Conservation (phyloP, 106 monocot species). For the Agapanthus africanus region DNA sequence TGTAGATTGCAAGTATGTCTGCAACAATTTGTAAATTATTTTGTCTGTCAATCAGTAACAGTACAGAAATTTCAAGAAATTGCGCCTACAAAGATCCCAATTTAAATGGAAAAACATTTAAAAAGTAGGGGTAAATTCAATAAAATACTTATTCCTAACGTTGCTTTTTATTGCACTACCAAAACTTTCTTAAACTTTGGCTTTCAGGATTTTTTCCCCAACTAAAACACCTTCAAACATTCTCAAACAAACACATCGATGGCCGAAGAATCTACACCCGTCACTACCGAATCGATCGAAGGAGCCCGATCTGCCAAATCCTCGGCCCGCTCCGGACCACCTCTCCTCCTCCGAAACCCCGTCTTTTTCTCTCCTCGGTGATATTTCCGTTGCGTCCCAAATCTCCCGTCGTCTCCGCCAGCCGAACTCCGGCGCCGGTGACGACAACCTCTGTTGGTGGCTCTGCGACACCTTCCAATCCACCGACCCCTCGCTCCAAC, state of each 20-base stretch:
- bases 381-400: conserved; percentile 1
- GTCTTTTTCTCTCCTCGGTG: conserved; percentile 34
- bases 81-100: too few relatives aligned
- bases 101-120: neutral
- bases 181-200: too few relatives aligned
- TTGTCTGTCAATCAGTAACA: too few relatives aligned
- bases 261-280: too few relatives aligned
- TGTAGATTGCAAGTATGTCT: too few relatives aligned
- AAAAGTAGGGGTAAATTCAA: neutral
- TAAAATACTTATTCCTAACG: too few relatives aligned
- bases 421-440: conserved; percentile 40
- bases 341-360: conserved; percentile 28
- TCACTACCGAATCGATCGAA: too few relatives aligned
- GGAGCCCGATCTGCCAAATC: conserved; percentile 21
- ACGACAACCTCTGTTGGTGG: conserved; percentile 62
- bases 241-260: neutral
- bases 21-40: too few relatives aligned
- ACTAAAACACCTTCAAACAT: neutral
- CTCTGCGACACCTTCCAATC: conserved; percentile 72
- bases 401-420: conserved; percentile 40
- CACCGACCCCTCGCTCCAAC: too few relatives aligned
- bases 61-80: too few relatives aligned
- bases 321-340: conserved; percentile 25
- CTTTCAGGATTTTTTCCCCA: too few relatives aligned
- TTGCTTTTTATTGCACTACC: neutral